phyloP scores from a whole-genome alignment of 179 eudicot species.

The Silene coronaria region DNA sequence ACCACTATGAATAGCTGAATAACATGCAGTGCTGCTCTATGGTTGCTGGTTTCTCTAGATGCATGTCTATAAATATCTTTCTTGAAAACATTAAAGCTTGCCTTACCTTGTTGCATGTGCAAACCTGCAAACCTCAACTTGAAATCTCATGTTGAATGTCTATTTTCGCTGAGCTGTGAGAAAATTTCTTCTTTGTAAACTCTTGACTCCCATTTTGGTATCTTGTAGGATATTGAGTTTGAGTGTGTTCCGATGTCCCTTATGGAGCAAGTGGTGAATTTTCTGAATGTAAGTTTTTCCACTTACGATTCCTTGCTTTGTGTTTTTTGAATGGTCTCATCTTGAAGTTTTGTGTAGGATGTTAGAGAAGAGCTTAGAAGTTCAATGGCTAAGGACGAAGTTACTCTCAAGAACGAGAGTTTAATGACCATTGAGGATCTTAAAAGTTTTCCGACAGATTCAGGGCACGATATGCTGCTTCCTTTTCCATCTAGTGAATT shows the following conservation, averaged over 20 bases:
- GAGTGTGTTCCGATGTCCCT: constrained; percentile 85
- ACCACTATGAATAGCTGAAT: too few relatives aligned
- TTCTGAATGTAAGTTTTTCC: constrained; percentile 68
- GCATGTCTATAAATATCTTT: not conserved
- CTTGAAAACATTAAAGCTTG: constrained; percentile 34
- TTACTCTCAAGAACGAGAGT: constrained; percentile 66
- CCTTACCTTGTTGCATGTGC: not conserved
- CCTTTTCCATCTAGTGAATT: constrained; percentile 30
- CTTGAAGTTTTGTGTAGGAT: constrained; percentile 37
- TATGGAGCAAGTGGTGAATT: constrained; percentile 67
- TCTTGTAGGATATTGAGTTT: constrained; percentile 63
- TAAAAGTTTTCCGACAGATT: constrained; percentile 16
- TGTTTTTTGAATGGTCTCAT: constrained; percentile 25
- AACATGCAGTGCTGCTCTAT: too few relatives aligned
- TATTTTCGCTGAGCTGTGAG: constrained; percentile 4
- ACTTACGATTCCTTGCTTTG: not conserved
- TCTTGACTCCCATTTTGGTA: not conserved
- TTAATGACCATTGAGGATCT: constrained; percentile 32
- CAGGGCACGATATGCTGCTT: constrained; percentile 30
- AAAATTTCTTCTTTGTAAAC: not conserved
- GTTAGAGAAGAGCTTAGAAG: constrained; percentile 84
- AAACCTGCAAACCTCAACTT: not conserved
- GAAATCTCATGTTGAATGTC: not conserved
- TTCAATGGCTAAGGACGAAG: constrained; percentile 91
- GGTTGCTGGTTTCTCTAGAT: too few relatives aligned